These are phyloP conservation scores for Ogataea thermomethanolica DNA, from an alignment of 805 yeast genomes.

Conservation along the genomic window DNA sequence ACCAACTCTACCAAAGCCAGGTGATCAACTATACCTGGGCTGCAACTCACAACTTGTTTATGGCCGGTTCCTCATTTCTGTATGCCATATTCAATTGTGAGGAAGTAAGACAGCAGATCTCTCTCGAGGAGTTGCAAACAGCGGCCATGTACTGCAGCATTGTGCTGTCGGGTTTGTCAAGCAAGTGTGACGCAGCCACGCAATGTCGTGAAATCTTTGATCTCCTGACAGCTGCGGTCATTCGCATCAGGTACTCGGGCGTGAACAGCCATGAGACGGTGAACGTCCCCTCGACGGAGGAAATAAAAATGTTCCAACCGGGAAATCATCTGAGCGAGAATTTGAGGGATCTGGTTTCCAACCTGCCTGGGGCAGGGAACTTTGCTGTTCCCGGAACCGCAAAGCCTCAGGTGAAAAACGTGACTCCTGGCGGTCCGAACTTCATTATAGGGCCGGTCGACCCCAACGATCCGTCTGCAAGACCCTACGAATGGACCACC, in stretches of 20 bases:
- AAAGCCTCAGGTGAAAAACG: too few relatives aligned
- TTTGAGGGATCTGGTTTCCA: conserved; percentile 38
- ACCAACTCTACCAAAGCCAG: conserved; percentile 50
- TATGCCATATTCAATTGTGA: conserved; percentile 71
- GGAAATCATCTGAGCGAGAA: conserved; percentile 39
- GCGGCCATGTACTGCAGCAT: conserved; percentile 47
- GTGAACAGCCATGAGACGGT: conserved; percentile 15
- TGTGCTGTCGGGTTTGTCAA: conserved; percentile 58
- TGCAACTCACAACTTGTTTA: conserved; percentile 81
- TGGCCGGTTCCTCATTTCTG: conserved; percentile 84
- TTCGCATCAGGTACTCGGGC: conserved; percentile 50
- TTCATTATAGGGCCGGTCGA: too few relatives aligned
- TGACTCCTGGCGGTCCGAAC: too few relatives aligned
- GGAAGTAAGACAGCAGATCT: conserved; percentile 44
- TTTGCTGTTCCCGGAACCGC: too few relatives aligned
- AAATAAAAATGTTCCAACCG: conserved; percentile 30
- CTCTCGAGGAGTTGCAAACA: conserved; percentile 48
- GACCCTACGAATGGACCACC: conserved; percentile 36
- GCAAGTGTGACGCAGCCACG: conserved; percentile 74
- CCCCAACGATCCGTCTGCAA: neutral
- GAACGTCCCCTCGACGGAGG: conserved; percentile 28
- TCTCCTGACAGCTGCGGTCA: conserved; percentile 66
- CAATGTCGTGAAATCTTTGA: conserved; percentile 71
- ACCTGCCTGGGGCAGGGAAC: conserved; percentile 21
- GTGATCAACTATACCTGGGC: conserved; percentile 88